phyloP scores from a whole-genome alignment of 768 basidiomycete genomes.

The Kwoniella mangroviensis region DNA sequence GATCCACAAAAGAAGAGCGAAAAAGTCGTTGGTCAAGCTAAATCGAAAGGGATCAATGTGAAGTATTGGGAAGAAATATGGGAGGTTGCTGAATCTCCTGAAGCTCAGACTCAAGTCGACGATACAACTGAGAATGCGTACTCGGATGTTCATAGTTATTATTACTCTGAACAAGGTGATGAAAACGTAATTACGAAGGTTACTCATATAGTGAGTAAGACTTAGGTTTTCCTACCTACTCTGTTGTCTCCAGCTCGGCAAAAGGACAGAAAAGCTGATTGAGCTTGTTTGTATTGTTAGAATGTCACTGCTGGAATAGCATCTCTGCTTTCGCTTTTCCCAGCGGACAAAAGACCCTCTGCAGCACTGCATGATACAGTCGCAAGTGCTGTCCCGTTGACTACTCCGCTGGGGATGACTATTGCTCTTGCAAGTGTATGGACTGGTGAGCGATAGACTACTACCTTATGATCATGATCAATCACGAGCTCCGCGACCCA shows the following conservation, averaged over 20 bases:
- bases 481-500: no score
- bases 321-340: slow-evolving; percentile 74
- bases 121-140: slow-evolving; percentile 23
- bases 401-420: slow-evolving; percentile 77
- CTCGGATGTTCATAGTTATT: slow-evolving; percentile 59
- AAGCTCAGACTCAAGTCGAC: slow-evolving; percentile 50
- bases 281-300: slow-evolving; percentile 33
- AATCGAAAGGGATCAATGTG: slow-evolving; percentile 59
- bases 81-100: slow-evolving; percentile 65
- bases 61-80: slow-evolving; percentile 70
- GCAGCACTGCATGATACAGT: slow-evolving; percentile 72
- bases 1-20: slow-evolving; percentile 61
- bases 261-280: neutral
- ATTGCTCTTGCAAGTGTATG: slow-evolving; percentile 73
- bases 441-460: slow-evolving; percentile 31
- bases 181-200: slow-evolving; percentile 55
- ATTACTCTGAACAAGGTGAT: slow-evolving; percentile 61
- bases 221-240: no score
- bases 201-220: slow-evolving; percentile 66
- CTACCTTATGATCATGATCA: no score
- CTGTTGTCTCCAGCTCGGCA: no score
- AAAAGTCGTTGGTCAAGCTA: slow-evolving; percentile 64
- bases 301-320: slow-evolving; percentile 90
- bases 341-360: slow-evolving; percentile 68
- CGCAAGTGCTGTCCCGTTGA: slow-evolving; percentile 73